Evolutionary conservation across 352 stramenopile genomes (phyloP).

Genomic region (Pythium brassicae): DNA sequence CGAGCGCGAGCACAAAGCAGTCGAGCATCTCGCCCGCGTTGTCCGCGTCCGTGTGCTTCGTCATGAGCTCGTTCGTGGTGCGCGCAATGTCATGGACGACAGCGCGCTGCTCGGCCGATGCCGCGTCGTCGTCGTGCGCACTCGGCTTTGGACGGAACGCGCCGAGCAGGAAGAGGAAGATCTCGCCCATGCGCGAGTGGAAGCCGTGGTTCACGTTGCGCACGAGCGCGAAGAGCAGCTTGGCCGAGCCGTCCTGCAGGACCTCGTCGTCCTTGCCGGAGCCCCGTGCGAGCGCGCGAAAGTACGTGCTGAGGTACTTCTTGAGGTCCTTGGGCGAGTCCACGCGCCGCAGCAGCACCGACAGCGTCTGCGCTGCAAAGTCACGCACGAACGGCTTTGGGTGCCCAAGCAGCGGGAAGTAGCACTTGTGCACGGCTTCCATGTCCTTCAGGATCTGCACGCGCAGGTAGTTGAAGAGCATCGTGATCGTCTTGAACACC

Average conservation of each 20-base stretch:
- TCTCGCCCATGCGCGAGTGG: constrained; percentile 80
- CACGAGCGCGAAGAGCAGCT: constrained; percentile 78
- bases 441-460: constrained; percentile 84
- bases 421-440: constrained; percentile 87
- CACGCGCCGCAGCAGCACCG: constrained; percentile 76
- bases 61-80: constrained; percentile 66
- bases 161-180: constrained; percentile 67
- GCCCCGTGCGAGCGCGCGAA: constrained; percentile 72
- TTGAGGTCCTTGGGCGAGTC: constrained; percentile 68
- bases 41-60: constrained; percentile 66
- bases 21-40: constrained; percentile 66
- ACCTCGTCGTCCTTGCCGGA: constrained; percentile 53
- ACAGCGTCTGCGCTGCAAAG: constrained; percentile 86
- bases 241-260: constrained; percentile 83
- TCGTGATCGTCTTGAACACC: constrained; percentile 89
- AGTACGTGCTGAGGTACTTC: constrained; percentile 75
- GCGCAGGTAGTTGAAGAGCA: constrained; percentile 87
- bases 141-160: constrained; percentile 58
- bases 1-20: constrained; percentile 52
- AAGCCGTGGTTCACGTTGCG: constrained; percentile 84
- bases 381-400: constrained; percentile 83
- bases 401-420: constrained; percentile 86
- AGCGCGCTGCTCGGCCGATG: constrained; percentile 18
- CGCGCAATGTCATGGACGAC: constrained; percentile 66
- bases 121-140: not conserved